Base-by-base conservation (phyloP, 495 filamentous ascomycete genomes). In the Aspergillus carlsbadensis region DNA sequence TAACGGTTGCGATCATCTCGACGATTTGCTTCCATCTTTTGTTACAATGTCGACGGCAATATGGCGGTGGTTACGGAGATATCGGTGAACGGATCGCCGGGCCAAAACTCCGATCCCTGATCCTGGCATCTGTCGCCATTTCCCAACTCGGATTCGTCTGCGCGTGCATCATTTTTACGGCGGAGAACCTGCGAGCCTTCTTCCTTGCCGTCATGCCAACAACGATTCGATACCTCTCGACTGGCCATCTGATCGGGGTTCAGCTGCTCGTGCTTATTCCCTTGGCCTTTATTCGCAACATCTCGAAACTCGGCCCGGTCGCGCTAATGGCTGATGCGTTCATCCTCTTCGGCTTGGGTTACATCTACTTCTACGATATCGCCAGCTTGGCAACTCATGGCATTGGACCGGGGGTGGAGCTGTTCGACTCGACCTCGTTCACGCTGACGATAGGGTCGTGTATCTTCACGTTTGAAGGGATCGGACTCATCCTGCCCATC, bases 381-480 rank as follows among this genome's bases (percentile, higher is more conserved):
- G 76, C 86, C 52, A 92, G 88, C 15, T 83, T 95, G 20, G 78
- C 79, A n/a, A 72, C 70, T 46, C 81, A 84, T 48, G 90, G 91
- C 4, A 59, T 92, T 22, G 78, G 78, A 10, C 79, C 89, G 1
- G 90, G 92, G 65, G 87, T 96, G 54, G 78, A 84, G 55, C 71
- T 83, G 56, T 95, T 96, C 78, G 96, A 96, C 74, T 66, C 81
- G 3, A 80, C 81, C 20, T 79, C 87, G 61, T 96, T 92, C 89
- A 94, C 91, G 0, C 79, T 96, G 20, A 94, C 96, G 65, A 95
- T 96, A 65, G 92, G 92, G 49, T 96, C 92, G 5, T 92, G 90
- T 15, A 96, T 96, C 61, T 96, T 96, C 73, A 96, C 92, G 1
- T 96, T 96, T 59, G 92, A 96, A 66, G 92, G 92, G 15, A 92